phyloP scores from a whole-genome alignment of 139 green algal genomes.

The Chlamydomonas incerta region DNA sequence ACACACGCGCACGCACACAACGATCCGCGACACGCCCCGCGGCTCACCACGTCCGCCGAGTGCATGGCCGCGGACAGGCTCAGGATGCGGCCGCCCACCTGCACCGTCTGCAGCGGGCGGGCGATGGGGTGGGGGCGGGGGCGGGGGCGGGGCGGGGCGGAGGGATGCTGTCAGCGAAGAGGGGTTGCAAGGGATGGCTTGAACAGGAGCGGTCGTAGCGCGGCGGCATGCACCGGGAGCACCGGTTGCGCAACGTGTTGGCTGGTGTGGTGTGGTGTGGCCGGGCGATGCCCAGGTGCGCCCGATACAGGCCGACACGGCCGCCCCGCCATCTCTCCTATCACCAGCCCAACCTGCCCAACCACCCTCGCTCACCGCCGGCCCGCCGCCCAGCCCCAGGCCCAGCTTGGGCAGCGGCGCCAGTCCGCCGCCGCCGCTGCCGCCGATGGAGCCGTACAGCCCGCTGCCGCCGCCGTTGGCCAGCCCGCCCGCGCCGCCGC shows the following conservation, averaged over 20 bases:
- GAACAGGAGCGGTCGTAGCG: neutral
- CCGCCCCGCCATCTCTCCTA: too few species aligned
- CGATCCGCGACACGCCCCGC: too few species aligned
- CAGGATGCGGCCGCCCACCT: slow-evolving; percentile 11
- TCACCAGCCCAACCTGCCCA: too few species aligned
- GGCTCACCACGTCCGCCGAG: neutral
- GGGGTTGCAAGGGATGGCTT: neutral
- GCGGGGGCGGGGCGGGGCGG: neutral
- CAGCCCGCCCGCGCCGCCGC: neutral
- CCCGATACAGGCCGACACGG: neutral
- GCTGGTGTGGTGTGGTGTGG: too few species aligned
- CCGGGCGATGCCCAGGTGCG: too few species aligned
- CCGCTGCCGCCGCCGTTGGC: neutral
- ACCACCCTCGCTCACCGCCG: too few species aligned
- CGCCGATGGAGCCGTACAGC: neutral
- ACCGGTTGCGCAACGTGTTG: too few species aligned
- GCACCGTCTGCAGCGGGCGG: neutral
- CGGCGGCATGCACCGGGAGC: neutral
- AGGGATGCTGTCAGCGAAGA: neutral
- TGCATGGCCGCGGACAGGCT: slow-evolving; percentile 21
- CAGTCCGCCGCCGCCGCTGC: neutral
- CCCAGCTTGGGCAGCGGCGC: neutral
- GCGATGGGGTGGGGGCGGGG: neutral
- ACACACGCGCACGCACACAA: too few species aligned
- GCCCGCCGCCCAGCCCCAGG: too few species aligned